A percentile compares a stretch with the other conserved stretches of the same genome.
phyloP scores from a whole-genome alignment of 371 early-diverging fungal genomes.

The Amoeboaphelidium protococcarum region DNA sequence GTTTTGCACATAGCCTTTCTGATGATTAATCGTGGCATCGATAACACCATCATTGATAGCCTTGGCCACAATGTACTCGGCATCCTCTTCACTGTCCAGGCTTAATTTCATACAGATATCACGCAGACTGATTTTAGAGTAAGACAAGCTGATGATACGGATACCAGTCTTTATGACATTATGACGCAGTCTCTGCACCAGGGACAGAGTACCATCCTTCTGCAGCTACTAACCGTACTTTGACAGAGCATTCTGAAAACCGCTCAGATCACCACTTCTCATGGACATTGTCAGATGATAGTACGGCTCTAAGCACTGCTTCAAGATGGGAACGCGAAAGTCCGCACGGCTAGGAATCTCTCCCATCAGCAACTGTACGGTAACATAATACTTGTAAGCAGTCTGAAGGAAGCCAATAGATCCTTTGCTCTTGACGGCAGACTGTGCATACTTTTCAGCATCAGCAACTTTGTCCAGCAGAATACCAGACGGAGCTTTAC shows the following conservation, averaged over 20 bases:
- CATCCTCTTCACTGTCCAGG: conserved; percentile 87
- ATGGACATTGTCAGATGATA: conserved; percentile 83
- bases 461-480: no score
- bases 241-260: conserved; percentile 66
- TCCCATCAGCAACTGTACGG: conserved; percentile 86
- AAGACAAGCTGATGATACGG: conserved; percentile 74
- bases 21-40: conserved; percentile 79
- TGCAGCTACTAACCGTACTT: conserved; percentile 41
- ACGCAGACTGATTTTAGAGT: conserved; percentile 77
- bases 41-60: conserved; percentile 95
- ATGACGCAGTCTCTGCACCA: conserved; percentile 76
- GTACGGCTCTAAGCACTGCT: conserved; percentile 62
- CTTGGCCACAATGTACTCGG: conserved; percentile 91
- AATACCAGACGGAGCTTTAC: conserved; percentile 89
- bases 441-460: no score
- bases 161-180: conserved; percentile 96
- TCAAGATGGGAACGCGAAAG: conserved; percentile 58
- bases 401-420: conserved; percentile 87
- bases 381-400: conserved; percentile 69
- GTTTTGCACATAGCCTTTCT: conserved; percentile 68
- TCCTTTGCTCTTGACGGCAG: conserved; percentile 40
- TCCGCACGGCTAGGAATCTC: conserved; percentile 82
- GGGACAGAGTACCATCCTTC: conserved; percentile 59
- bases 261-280: conserved; percentile 67
- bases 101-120: conserved; percentile 88